A percentile compares a stretch with the other conserved stretches of the same genome.
Conservation (phyloP, 495 filamentous ascomycete species). For the Annulohypoxylon nitens region DNA sequence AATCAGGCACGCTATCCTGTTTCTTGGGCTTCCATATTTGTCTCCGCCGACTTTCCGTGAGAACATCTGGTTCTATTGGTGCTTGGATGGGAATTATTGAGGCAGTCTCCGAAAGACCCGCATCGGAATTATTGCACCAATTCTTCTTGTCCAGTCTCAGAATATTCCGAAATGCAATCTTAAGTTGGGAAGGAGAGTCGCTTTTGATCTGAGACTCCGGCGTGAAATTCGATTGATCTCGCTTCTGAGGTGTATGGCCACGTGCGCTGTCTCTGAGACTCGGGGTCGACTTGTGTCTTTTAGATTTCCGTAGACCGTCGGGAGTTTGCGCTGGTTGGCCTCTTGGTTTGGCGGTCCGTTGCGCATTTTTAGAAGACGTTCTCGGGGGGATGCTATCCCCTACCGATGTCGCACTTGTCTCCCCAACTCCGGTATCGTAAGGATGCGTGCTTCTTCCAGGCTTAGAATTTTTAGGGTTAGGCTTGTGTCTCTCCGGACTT, state of each 20-base stretch:
- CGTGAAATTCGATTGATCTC: constrained; percentile 5
- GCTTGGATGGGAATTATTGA: constrained; percentile 14
- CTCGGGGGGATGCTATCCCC: background rate
- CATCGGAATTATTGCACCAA: constrained; percentile 4
- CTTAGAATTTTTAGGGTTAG: constrained; percentile 1
- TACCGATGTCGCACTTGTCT: background rate
- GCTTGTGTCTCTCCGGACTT: background rate
- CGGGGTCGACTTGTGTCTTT: constrained; percentile 18
- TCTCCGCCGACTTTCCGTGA: background rate
- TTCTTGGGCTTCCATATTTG: constrained; percentile 30
- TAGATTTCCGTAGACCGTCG: constrained; percentile 11
- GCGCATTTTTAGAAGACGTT: background rate
- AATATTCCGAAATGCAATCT: constrained; percentile 24
- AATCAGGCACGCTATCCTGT: background rate
- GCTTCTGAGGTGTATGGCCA: constrained; percentile 3
- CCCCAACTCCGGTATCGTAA: constrained; percentile 46
- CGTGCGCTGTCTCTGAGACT: constrained; percentile 15
- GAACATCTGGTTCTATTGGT: background rate
- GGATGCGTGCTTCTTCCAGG: constrained; percentile 47
- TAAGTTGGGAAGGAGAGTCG: background rate
- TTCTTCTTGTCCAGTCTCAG: constrained; percentile 10
- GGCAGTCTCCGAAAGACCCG: constrained; percentile 1
- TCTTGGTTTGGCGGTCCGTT: background rate
- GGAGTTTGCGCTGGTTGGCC: background rate
- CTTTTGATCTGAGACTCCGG: constrained; percentile 13